Evolutionary conservation across 1,284 basidiomycete species (phyloP), one percentile per base, ranked within the genome.

Genomic region (Ceratobasidium sp.): DNA sequence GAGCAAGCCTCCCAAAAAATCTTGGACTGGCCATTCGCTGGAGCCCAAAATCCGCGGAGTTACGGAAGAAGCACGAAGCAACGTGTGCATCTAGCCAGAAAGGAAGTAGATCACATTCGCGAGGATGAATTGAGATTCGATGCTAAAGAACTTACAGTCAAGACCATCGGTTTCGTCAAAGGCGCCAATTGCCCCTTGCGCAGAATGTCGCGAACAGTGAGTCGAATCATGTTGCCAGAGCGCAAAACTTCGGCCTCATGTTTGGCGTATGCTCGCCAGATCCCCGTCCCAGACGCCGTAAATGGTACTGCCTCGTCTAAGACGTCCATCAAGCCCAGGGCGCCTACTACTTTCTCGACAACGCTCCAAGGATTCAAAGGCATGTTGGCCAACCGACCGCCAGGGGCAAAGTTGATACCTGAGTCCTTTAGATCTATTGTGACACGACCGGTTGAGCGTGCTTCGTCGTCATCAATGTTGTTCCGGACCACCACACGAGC

Each of bases 281-380:
- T 65, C 9, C 51, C 47, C 22, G 73, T 56, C 22, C 59, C 48
- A 15, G 73, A 47, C 14, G 48, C 62, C 33, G 50, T 56, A 22
- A 74, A 41, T 2, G 73, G 73, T 17, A 74, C 73, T 19, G 47
- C 41, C n/a, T 64, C 60, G 60, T 74, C 73, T 19, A 74, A 33
- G 17, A 66, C 60, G 19, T 74, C 62, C 50, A 74, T 64, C 24
- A 74, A 56, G 22, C 73, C 73, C 19, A 74, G 62, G 14, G 73
- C 73, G 9, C 73, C 73, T 36, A 74, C 62, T 8, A 74, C 62
- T 33, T 74, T 74, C 47, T 74, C 73, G 4, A 74, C 73, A 47
- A 41, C n/a, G 33, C 14, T 36, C 73, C 73, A 74, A n/a, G 73
- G 33, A 29, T 74, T 74, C 8, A 74, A 53, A 2, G 73, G 73